These are phyloP conservation scores for Actinidia arguta DNA, from an alignment of 179 eudicot genomes.

Conservation along the genomic window DNA sequence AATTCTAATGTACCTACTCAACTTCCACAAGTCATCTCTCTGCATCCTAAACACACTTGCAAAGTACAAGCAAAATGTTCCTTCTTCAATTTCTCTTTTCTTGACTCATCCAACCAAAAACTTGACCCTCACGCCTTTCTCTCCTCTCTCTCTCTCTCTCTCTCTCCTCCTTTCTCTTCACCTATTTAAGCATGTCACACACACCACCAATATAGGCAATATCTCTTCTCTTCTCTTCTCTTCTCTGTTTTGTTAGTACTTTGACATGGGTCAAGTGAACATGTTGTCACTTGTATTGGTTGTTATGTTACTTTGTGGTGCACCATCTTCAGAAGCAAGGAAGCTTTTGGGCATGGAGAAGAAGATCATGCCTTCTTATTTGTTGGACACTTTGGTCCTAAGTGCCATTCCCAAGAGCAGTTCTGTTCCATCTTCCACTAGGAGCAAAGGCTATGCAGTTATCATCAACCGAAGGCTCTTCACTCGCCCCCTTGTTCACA, in stretches of 20 bases:
- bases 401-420: conserved; percentile 37
- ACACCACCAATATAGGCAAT: not conserved
- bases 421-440: conserved; percentile 24
- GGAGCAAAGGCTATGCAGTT: conserved; percentile 23
- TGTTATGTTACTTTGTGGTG: conserved; percentile 21
- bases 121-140: too few species aligned
- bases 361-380: conserved; percentile 7
- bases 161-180: conserved; percentile 14
- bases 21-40: conserved; percentile 27
- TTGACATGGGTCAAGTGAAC: conserved; percentile 31
- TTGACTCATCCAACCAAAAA: conserved; percentile 26
- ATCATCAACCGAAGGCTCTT: conserved; percentile 21
- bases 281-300: conserved; percentile 13
- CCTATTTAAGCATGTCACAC: conserved; percentile 24
- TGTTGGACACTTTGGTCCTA: conserved; percentile 14
- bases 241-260: not conserved
- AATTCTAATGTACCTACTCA: conserved; percentile 29
- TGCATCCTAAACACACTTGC: too few species aligned
- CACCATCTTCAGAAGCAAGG: conserved; percentile 33
- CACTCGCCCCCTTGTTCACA: conserved; percentile 19
- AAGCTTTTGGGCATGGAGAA: conserved; percentile 25
- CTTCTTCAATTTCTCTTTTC: conserved; percentile 8
- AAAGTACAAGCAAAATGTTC: not conserved
- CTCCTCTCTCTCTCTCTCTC: not conserved
- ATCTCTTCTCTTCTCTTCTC: not conserved